These are phyloP conservation scores for Diaporthe australafricana DNA, from an alignment of 2,329 filamentous ascomycete species.

Conservation along the genomic window DNA sequence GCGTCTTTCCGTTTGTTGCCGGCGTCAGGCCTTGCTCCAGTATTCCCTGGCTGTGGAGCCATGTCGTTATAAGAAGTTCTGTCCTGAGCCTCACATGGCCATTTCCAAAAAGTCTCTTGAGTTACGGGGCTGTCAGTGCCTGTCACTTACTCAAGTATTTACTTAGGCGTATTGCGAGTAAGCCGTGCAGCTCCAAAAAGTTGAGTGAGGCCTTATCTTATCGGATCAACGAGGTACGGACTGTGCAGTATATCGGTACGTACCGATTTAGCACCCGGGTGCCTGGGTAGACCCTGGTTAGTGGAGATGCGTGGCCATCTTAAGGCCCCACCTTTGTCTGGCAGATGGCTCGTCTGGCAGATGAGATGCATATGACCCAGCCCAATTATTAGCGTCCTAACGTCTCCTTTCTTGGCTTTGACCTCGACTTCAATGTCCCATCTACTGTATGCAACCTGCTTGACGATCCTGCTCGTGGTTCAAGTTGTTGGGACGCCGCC, in stretches of 20 bases:
- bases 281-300: neutral
- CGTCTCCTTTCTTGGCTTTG: neutral
- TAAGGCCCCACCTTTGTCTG: constrained; percentile 3
- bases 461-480: neutral
- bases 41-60: constrained; percentile 38
- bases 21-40: constrained; percentile 33
- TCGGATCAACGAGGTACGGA: neutral
- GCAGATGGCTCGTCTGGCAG: neutral
- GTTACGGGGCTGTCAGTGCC: neutral
- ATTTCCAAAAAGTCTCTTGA: neutral
- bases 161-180: neutral
- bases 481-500: neutral
- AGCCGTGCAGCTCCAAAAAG: constrained; percentile 16
- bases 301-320: constrained; percentile 19
- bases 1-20: constrained; percentile 43
- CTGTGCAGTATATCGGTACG: neutral
- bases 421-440: neutral
- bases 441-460: neutral
- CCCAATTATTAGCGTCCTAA: constrained; percentile 12
- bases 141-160: neutral
- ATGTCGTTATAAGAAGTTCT: constrained; percentile 33
- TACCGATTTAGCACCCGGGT: too few relatives aligned
- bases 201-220: constrained; percentile 27
- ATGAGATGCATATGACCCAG: neutral
- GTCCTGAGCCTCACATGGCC: neutral